Evolutionary conservation across 257 asterid species (phyloP), one percentile per base, ranked within the genome.

Genomic region (Scutellaria barbata): DNA sequence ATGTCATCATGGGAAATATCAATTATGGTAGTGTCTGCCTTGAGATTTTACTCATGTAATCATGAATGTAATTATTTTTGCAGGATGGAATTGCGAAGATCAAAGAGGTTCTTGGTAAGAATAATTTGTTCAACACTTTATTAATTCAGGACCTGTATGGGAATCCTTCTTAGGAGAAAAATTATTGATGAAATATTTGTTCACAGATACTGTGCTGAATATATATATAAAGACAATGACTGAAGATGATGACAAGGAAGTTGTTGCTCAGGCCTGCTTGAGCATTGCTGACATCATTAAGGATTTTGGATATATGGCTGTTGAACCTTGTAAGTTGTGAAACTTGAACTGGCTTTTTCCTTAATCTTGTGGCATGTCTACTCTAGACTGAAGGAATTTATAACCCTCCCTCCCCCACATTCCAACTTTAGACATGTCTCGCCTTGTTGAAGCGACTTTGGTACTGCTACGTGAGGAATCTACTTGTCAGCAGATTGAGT

Each of bases 191-290:
- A 8, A 72, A 69, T 65, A 54, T 63, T 62, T 64, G 20, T 72
- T 40, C 66, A 77, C 85, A 94, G 98, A 90, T 70, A 83, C 83
- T 68, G 86, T 89, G 81, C 82, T 92, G 95, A 86, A 90, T 45
- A 92, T 92, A 65, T 95, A 89, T 81, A 72, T 88, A 65, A 89
- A 86, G 80, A 83, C 97, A 80, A 92, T 92, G 96, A 77, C 84
- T 37, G 96, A 89, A 63, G 97, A 95, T 75, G 99, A 92, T 66
- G 99, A 92, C 82, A 89, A 89, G 85, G 99, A 92, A 85, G 98
- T 92, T 70, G 99, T 92, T 80, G 97, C 99, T 75, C 97, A 92
- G 82, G 95, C 98, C 75, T 95, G 99, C 83, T 83, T 78, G 78
- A 82, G 96, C 75, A 73, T 88, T 45, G 96, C 90, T 76, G 99